A percentile compares a stretch with the other conserved stretches of the same genome.
phyloP scores from a whole-genome alignment of 2,329 filamentous ascomycete genomes.

The Orbilia brochopaga region DNA sequence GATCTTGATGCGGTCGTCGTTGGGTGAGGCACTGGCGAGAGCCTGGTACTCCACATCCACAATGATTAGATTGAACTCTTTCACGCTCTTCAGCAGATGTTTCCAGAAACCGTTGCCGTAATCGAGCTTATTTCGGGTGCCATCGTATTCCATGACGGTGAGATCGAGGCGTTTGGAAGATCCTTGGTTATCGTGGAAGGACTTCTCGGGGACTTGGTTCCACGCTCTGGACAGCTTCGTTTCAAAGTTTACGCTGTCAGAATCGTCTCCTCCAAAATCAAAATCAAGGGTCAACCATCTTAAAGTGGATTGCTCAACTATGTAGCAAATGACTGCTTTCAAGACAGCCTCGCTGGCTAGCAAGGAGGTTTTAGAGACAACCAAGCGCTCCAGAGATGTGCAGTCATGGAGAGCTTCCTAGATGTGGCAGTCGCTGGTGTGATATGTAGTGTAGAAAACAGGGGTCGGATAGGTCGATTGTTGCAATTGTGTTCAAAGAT shows the following conservation, averaged over 20 bases:
- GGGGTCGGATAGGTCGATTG: constrained; percentile 25
- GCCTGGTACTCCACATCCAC: neutral
- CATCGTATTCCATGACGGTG: constrained; percentile 10
- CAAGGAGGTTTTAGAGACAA: constrained; percentile 7
- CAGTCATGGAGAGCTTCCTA: constrained; percentile 18
- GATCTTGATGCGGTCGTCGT: neutral
- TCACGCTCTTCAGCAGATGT: constrained; percentile 11
- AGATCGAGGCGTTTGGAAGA: constrained; percentile 15
- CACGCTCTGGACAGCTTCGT: constrained; percentile 9
- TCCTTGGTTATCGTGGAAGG: constrained; percentile 16
- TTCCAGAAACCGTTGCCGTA: constrained; percentile 11
- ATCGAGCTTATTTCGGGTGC: constrained; percentile 13
- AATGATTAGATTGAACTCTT: constrained; percentile 14
- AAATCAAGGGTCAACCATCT: constrained; percentile 28
- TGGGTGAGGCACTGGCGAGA: too few relatives aligned
- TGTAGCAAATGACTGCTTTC: constrained; percentile 20
- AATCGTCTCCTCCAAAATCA: constrained; percentile 4
- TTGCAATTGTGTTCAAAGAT: constrained; percentile 10
- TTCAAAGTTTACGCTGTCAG: neutral
- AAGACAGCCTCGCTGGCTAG: constrained; percentile 33
- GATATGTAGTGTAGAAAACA: constrained; percentile 18
- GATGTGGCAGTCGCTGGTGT: constrained; percentile 19
- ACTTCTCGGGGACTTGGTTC: neutral
- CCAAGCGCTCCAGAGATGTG: constrained; percentile 20
- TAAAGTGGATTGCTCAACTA: constrained; percentile 30